These are phyloP conservation scores for Cyberlindnera maritima DNA, from an alignment of 805 yeast species.

Conservation along the genomic window DNA sequence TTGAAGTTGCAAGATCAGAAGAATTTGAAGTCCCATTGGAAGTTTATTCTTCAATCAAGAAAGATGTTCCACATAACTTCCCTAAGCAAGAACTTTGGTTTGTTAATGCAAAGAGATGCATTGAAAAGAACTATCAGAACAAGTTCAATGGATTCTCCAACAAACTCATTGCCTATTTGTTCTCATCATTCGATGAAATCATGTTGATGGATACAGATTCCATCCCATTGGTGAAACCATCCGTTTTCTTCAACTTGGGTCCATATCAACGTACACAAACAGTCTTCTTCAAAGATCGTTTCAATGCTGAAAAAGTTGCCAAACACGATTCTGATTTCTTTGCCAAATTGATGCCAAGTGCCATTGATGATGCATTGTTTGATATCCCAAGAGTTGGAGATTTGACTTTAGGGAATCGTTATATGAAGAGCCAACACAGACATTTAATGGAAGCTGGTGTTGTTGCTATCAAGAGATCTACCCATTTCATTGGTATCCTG, in stretches of 20 bases:
- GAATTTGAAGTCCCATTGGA: conserved; percentile 32
- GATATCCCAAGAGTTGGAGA: conserved; percentile 32
- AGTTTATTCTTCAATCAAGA: conserved; percentile 22
- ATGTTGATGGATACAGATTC: conserved; percentile 53
- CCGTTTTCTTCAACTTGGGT: conserved; percentile 35
- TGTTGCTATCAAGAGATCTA: conserved; percentile 27
- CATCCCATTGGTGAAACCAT: conserved; percentile 38
- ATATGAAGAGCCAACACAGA: conserved; percentile 30
- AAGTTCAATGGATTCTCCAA: conserved; percentile 37
- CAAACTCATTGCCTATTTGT: conserved; percentile 56
- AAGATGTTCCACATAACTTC: conserved; percentile 25
- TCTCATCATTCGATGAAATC: conserved; percentile 56
- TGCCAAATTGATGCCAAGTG: conserved; percentile 40
- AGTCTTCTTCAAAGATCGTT: conserved; percentile 46
- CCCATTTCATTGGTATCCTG: conserved; percentile 24
- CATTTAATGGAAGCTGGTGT: conserved; percentile 39
- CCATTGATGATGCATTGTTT: conserved; percentile 33
- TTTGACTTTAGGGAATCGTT: conserved; percentile 34
- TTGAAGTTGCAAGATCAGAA: conserved; percentile 36
- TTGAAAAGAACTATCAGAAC: conserved; percentile 26
- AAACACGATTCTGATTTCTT: conserved; percentile 36
- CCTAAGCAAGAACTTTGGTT: conserved; percentile 40
- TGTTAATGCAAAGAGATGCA: conserved; percentile 31
- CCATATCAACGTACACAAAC: conserved; percentile 29
- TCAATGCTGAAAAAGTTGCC: conserved; percentile 20